These are phyloP conservation scores for Cryomyces minteri DNA, from an alignment of 495 filamentous ascomycete genomes.

Conservation along the genomic window DNA sequence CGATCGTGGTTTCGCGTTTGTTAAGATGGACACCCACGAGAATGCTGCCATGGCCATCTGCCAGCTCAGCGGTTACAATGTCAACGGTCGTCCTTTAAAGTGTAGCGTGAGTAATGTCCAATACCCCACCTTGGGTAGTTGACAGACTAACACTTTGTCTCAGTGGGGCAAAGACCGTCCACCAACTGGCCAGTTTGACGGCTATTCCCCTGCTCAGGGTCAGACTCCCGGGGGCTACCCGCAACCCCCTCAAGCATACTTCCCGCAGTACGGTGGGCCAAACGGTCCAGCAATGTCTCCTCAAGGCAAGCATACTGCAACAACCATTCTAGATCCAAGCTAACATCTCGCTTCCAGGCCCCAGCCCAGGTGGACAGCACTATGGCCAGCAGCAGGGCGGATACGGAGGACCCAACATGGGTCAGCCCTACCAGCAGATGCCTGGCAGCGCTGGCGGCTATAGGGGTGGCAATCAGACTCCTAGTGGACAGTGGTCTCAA, in stretches of 20 bases:
- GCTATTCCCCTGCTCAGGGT: conserved; percentile 58
- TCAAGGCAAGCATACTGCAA: conserved; percentile 35
- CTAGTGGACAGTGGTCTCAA: conserved; percentile 14
- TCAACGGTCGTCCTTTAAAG: conserved; percentile 93
- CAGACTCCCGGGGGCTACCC: conserved; percentile 43
- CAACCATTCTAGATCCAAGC: conserved; percentile 17
- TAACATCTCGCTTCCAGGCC: conserved; percentile 24
- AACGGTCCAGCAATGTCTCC: conserved; percentile 49
- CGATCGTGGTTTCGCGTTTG: conserved; percentile 93
- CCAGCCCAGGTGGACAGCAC: conserved; percentile 43
- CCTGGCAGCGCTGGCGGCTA: conserved; percentile 23
- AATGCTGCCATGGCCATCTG: conserved; percentile 98
- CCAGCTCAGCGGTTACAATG: conserved; percentile 89
- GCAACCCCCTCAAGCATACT: conserved; percentile 64
- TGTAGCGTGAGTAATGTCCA: conserved; percentile 62
- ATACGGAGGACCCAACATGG: conserved; percentile 33
- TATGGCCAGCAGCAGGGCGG: conserved; percentile 36
- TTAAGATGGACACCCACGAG: conserved; percentile 99
- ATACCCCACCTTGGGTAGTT: background rate
- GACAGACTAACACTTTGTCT: conserved; percentile 13
- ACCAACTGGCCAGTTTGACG: conserved; percentile 65
- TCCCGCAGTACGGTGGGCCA: conserved; percentile 75
- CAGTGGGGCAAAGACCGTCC: conserved; percentile 99
- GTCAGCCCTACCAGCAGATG: conserved; percentile 37
- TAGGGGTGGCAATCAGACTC: conserved; percentile 12